These are phyloP conservation scores for Populus nigra DNA, from an alignment of 345 rosid genomes.

Conservation along the genomic window DNA sequence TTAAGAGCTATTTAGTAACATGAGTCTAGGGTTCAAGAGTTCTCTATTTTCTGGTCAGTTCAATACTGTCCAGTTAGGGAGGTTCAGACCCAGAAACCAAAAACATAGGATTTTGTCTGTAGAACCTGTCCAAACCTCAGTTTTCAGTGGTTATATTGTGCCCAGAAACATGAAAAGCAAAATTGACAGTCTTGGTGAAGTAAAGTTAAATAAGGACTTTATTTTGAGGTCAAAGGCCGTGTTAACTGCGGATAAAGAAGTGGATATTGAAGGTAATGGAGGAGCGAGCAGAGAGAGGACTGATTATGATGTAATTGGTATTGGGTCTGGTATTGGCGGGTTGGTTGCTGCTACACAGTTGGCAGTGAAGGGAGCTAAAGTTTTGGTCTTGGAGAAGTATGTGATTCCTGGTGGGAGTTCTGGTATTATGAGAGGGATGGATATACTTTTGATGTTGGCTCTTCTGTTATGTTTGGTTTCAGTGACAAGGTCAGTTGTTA, in stretches of 20 bases:
- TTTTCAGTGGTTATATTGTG: not conserved
- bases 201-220: constrained; percentile 11
- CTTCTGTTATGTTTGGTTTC: constrained; percentile 96
- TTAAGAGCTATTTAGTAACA: not conserved
- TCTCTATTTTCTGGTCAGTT: constrained; percentile 8
- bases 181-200: constrained; percentile 2
- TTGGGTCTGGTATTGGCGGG: constrained; percentile 94
- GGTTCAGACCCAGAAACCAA: constrained; percentile 16
- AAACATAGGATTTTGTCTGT: constrained; percentile 11
- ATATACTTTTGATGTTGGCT: constrained; percentile 89
- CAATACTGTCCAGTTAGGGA: constrained; percentile 12
- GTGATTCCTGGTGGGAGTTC: constrained; percentile 98
- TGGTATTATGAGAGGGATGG: constrained; percentile 78
- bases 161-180: constrained; percentile 11
- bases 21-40: constrained; percentile 8
- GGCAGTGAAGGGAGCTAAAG: constrained; percentile 84
- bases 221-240: constrained; percentile 31
- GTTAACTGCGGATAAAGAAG: constrained; percentile 35
- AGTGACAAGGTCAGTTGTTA: constrained; percentile 66
- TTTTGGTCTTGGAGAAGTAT: constrained; percentile 84
- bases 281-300: constrained; percentile 19
- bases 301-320: constrained; percentile 72
- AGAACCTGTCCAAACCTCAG: not conserved
- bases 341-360: constrained; percentile 86
- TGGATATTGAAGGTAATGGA: constrained; percentile 31